Percentiles rank a stretch among this genome's conserved stretches.
These are phyloP conservation scores for Leccinum longicurvipes DNA, from an alignment of 768 basidiomycete species.

Conservation along the genomic window DNA sequence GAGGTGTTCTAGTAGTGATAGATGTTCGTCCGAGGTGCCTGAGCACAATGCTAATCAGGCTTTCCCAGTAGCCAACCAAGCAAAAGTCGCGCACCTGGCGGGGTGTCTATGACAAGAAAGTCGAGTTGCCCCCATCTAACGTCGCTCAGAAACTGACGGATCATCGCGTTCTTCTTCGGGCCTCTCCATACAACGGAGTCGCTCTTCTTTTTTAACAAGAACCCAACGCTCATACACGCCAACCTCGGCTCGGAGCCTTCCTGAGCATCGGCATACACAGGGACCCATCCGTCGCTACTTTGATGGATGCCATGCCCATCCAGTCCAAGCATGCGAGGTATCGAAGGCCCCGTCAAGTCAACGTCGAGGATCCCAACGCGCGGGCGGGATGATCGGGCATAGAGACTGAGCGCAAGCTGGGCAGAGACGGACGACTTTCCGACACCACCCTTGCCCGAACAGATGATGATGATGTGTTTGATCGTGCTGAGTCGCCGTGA, in stretches of 20 bases:
- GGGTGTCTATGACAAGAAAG: conserved; percentile 92
- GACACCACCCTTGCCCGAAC: conserved; percentile 97
- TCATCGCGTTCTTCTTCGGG: conserved; percentile 98
- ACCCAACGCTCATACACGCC: conserved; percentile 96
- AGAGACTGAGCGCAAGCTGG: conserved; percentile 87
- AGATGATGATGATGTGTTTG: conserved; percentile 85
- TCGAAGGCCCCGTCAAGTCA: conserved; percentile 91
- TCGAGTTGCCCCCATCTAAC: conserved; percentile 95
- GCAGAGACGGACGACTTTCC: conserved; percentile 96
- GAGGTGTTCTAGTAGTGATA: conserved; percentile 92
- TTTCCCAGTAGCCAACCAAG: not conserved
- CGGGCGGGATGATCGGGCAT: conserved; percentile 59
- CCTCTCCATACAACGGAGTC: conserved; percentile 98
- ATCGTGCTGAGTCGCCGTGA: conserved; percentile 68
- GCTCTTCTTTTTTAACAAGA: conserved; percentile 82
- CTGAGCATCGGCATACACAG: conserved; percentile 81
- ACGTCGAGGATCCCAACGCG: conserved; percentile 90
- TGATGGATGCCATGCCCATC: conserved; percentile 88
- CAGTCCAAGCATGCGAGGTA: conserved; percentile 92
- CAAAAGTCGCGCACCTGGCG: conserved; percentile 68
- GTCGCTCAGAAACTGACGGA: conserved; percentile 89
- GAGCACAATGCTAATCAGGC: conserved; percentile 8
- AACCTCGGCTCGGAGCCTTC: conserved; percentile 60
- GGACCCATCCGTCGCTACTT: conserved; percentile 95
- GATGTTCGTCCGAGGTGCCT: conserved; percentile 99